A percentile compares a stretch with the other conserved stretches of the same genome.
Evolutionary conservation across 2,329 filamentous ascomycete species (phyloP).

Genomic region (Curvularia eragrostidis): DNA sequence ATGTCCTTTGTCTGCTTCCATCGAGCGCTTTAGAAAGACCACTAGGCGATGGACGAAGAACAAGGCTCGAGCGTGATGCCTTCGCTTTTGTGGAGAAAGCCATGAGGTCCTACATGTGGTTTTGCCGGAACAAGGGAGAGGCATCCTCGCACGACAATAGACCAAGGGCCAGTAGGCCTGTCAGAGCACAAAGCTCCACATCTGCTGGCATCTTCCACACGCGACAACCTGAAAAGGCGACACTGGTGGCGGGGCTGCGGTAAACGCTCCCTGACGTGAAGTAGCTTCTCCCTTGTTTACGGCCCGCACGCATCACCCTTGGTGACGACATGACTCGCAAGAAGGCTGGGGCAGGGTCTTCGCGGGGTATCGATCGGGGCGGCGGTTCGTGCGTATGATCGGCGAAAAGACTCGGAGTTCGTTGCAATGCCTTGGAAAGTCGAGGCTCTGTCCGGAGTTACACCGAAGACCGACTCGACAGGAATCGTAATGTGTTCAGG

Average conservation of each 20-base stretch:
- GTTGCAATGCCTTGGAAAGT: neutral
- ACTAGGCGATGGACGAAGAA: constrained; percentile 11
- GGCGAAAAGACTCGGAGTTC: neutral
- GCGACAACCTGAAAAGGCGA: constrained; percentile 31
- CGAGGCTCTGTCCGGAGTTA: neutral
- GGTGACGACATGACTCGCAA: constrained; percentile 6
- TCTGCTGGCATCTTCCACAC: constrained; percentile 41
- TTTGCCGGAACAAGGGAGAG: constrained; percentile 19
- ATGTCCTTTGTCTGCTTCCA: constrained; percentile 19
- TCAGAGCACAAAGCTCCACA: constrained; percentile 29
- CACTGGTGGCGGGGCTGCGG: constrained; percentile 34
- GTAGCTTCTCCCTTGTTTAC: constrained; percentile 20
- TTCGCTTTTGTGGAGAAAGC: constrained; percentile 12
- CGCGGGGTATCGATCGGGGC: constrained; percentile 9
- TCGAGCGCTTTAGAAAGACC: constrained; percentile 15
- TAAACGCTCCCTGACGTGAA: constrained; percentile 28
- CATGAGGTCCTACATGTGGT: constrained; percentile 25
- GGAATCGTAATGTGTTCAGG: neutral
- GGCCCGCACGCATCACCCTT: constrained; percentile 17
- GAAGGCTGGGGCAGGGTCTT: constrained; percentile 1
- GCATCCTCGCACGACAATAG: constrained; percentile 30
- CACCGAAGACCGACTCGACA: neutral
- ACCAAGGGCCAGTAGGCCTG: constrained; percentile 38
- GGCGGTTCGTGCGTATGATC: constrained; percentile 1
- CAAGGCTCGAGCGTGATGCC: neutral